Percentiles rank a stretch among this genome's conserved stretches.
Conservation (phyloP, 208 protist species). For the Wallacemonas sp. region DNA sequence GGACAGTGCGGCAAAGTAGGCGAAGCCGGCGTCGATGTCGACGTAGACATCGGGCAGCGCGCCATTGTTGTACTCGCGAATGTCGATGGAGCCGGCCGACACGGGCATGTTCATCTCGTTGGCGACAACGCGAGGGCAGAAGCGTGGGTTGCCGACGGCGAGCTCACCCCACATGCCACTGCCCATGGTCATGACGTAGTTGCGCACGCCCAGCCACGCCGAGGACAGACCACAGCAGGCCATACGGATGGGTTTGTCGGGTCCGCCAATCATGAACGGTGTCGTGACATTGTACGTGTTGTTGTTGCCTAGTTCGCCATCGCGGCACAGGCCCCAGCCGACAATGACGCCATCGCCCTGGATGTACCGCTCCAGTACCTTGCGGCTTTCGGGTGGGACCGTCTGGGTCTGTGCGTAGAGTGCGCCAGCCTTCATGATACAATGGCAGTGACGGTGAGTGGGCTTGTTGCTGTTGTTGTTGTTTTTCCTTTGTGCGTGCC, state of each 20-base stretch:
- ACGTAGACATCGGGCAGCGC: conserved; percentile 49
- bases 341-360: conserved; percentile 71
- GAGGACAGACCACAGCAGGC: conserved; percentile 68
- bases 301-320: conserved; percentile 73
- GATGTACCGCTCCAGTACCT: conserved; percentile 57
- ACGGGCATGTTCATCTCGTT: conserved; percentile 78
- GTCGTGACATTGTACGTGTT: conserved; percentile 64
- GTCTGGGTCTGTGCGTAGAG: conserved; percentile 18
- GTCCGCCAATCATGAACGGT: conserved; percentile 74
- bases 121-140: conserved; percentile 52
- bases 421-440: conserved; percentile 9
- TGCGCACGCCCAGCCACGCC: conserved; percentile 62
- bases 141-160: conserved; percentile 62
- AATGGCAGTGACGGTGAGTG: neutral
- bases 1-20: conserved; percentile 59
- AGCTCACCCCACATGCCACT: conserved; percentile 81
- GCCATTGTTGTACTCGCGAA: conserved; percentile 26
- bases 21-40: conserved; percentile 57
- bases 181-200: conserved; percentile 73
- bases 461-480: neutral
- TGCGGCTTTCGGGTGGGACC: conserved; percentile 12
- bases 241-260: conserved; percentile 74
- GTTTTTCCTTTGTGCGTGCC: neutral
- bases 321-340: conserved; percentile 70
- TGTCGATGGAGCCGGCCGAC: conserved; percentile 56